Percentiles rank a stretch among this genome's conserved stretches.
These are phyloP conservation scores for Agapanthus africanus DNA, from an alignment of 106 monocot species.

Conservation along the genomic window DNA sequence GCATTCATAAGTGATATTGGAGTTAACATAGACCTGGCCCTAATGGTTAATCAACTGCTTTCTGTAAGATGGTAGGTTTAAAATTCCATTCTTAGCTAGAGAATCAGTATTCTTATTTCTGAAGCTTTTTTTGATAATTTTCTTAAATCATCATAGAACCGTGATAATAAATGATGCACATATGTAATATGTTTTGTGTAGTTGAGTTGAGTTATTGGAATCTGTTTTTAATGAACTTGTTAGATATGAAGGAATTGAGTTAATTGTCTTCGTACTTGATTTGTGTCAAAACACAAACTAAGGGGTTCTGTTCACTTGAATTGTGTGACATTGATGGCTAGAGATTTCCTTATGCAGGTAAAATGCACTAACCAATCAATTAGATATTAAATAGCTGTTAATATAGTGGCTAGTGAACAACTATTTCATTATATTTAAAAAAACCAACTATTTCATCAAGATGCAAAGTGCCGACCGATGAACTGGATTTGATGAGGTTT, in stretches of 20 bases:
- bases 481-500: too few species aligned
- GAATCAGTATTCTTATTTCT: neutral
- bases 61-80: too few species aligned
- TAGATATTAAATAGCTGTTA: neutral
- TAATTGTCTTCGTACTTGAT: neutral
- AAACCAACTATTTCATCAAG: too few species aligned
- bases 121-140: constrained; percentile 1
- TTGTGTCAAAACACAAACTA: too few species aligned
- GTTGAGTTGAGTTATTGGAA: neutral
- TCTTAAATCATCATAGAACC: neutral
- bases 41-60: too few species aligned
- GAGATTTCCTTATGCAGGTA: neutral
- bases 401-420: neutral
- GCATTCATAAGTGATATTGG: neutral
- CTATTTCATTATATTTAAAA: neutral
- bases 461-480: too few species aligned
- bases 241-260: neutral
- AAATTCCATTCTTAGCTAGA: neutral
- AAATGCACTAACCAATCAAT: neutral
- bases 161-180: neutral
- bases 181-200: neutral
- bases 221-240: neutral
- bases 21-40: too few species aligned
- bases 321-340: neutral
- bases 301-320: neutral